phyloP scores from a whole-genome alignment of 2,329 filamentous ascomycete genomes.

The Monosporascus ibericus region DNA sequence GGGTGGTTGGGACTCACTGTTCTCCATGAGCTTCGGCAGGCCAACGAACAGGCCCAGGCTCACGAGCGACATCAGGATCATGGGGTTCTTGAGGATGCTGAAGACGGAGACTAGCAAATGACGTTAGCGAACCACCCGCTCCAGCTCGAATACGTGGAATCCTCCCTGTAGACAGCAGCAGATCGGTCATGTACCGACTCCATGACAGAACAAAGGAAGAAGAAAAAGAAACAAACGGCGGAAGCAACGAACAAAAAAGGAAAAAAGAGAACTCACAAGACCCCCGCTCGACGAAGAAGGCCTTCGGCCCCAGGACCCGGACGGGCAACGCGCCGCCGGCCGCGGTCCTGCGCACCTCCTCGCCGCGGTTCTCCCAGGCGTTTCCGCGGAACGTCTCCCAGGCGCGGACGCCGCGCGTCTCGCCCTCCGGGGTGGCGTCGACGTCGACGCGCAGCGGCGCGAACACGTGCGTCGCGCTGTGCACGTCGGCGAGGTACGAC shows the following conservation, averaged over 20 bases:
- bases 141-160: neutral
- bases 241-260: neutral
- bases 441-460: conserved; percentile 77
- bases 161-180: neutral
- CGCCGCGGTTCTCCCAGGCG: conserved; percentile 83
- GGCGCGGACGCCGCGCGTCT: conserved; percentile 43
- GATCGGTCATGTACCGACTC: neutral
- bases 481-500: conserved; percentile 77
- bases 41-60: conserved; percentile 80
- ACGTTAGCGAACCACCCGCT: neutral
- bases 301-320: conserved; percentile 56
- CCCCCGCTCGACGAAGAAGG: conserved; percentile 69
- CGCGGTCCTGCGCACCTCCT: conserved; percentile 43
- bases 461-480: conserved; percentile 70
- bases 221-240: neutral
- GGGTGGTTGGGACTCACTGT: conserved; percentile 58
- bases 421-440: conserved; percentile 13
- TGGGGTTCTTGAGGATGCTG: conserved; percentile 83
- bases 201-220: neutral
- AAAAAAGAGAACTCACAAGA: conserved; percentile 57
- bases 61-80: conserved; percentile 88
- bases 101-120: conserved; percentile 63
- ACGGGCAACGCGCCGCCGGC: conserved; percentile 48
- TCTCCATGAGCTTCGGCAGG: conserved; percentile 93
- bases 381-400: conserved; percentile 88